Base-by-base conservation (phyloP, 2,329 filamentous ascomycete genomes). In the Graphiopsis chlorocephala region DNA sequence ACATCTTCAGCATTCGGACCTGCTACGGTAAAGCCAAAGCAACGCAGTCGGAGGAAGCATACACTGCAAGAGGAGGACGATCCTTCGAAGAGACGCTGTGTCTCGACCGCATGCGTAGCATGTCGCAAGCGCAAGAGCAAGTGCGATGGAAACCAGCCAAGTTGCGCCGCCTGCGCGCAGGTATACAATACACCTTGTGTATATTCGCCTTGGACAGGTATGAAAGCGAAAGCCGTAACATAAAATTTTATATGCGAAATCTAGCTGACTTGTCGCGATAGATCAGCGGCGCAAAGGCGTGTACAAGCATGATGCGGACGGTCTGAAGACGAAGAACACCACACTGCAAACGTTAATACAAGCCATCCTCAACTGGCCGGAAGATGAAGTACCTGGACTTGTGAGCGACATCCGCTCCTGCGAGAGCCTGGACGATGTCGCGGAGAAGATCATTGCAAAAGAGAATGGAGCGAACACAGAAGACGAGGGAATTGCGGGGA, bases 231-330 rank as follows among this genome's bases (percentile, higher is more conserved):
- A 45, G 38, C 8, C n/a, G 38, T 12, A 3, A 12, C n/a, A 11
- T 20, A 7, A n/a, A 10, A 4, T 20, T 2, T 45, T 11, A 20
- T 3, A 45, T 20, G n/a, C 10, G 38, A 10, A 8, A 45, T 45
- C 7, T 12, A 20, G n/a, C 38, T 45, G 38, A 45, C 38, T 20
- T 12, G 2, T 45, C n/a, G 8, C n/a, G 38, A 45, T n/a, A 65
- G 95, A 99, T 77, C 93, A 97, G 77, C 90, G 95, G 58, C 89
- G 95, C 59, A 98, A 98, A 77, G 95, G 95, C 66, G 95, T 98
- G 57, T 98, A 98, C 78, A 93, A 94, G 74, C 93, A 97, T 78
- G 95, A 97, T 77, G 87, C 90, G 26, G 93, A 97, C 77, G 92
- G 87, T 74, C 85, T 94, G 76, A 96, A 96, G 79, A 93, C 93